Evolutionary conservation across 2,329 filamentous ascomycete genomes (phyloP), one percentile per base, ranked within the genome.

Genomic region (Neonectria hederae): DNA sequence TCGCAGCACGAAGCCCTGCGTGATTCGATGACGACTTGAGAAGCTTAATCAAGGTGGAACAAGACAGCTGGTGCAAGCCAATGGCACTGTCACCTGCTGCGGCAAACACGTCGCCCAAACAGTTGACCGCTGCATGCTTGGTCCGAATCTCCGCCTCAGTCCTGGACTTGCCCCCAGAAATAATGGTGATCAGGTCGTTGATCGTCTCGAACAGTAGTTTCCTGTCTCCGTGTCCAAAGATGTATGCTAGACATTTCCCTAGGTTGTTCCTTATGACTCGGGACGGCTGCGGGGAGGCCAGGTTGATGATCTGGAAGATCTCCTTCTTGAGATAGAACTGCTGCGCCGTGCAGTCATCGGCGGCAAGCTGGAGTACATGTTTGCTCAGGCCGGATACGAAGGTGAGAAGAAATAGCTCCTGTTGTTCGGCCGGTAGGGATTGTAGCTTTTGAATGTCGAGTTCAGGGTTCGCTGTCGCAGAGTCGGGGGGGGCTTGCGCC

Each of bases 141-240:
- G 89, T 87, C 74, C 90, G 89, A 55, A 91, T 78, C 72, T 97
- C 94, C 70, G 89, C 89, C 62, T 97, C 94, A 57, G 82, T 82
- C 76, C 90, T 91, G 35, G 84, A 84, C 78, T 97, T 97, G 21
- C 90, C 88, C 52, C 86, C 86, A 65, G 89, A 89, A 49, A 97
- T 77, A 60, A 97, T 89, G 11, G 81, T 83, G 10, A 94, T 84
- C 11, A 98, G 84, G 70, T 98, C 95, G 74, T 96, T 97, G 76
- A 98, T 92, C 0, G 93, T 97, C 79, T 99, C 96, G 76, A 97
- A 97, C 2, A 99, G 86, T 54, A 97, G 85, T 76, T 97, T 97
- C 68, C 95, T 87, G 79, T 97, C 95, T 13, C 96, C 96, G 68
- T 92, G 91, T 17, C 85, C 86, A 69, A 99, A 92, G 63, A 98